Percentiles rank a stretch among this genome's conserved stretches.
Evolutionary conservation across 2,329 filamentous ascomycete species (phyloP).

Genomic region (Nothopassalora personata): DNA sequence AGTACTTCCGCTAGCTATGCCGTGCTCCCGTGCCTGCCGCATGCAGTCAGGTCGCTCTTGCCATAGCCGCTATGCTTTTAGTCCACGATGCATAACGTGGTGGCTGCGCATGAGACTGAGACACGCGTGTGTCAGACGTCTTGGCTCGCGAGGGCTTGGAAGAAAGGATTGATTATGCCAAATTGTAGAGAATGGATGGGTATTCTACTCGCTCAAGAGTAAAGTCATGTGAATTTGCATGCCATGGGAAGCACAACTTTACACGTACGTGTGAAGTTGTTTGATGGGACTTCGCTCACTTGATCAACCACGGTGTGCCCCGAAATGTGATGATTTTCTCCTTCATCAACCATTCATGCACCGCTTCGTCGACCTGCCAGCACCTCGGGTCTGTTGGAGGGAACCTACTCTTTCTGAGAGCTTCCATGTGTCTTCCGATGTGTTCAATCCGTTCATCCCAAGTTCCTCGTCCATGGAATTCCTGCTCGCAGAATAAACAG

Average conservation of each 20-base stretch:
- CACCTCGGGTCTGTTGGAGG: constrained; percentile 32
- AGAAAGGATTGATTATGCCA: not conserved
- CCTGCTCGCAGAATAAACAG: constrained; percentile 61
- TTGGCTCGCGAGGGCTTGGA: not conserved
- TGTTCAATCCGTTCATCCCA: constrained; percentile 89
- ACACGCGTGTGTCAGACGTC: not conserved
- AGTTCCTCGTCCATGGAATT: constrained; percentile 57
- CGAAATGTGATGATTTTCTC: constrained; percentile 34
- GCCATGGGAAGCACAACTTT: not conserved
- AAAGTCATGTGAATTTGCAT: not conserved
- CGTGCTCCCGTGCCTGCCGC: not conserved
- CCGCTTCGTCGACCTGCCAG: constrained; percentile 30
- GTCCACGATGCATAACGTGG: not conserved
- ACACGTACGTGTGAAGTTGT: not conserved
- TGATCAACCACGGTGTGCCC: not conserved
- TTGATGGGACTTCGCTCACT: not conserved
- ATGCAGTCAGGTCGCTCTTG: not conserved
- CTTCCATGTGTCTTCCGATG: constrained; percentile 74
- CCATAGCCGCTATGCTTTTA: not conserved
- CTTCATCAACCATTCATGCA: constrained; percentile 37
- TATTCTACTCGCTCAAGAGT: not conserved
- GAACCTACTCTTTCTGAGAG: constrained; percentile 34
- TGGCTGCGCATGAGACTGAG: not conserved
- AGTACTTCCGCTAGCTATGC: not conserved
- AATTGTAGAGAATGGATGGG: not conserved